Conservation (phyloP, 176 grass and related monocot species). For the Saccharum spontaneum region DNA sequence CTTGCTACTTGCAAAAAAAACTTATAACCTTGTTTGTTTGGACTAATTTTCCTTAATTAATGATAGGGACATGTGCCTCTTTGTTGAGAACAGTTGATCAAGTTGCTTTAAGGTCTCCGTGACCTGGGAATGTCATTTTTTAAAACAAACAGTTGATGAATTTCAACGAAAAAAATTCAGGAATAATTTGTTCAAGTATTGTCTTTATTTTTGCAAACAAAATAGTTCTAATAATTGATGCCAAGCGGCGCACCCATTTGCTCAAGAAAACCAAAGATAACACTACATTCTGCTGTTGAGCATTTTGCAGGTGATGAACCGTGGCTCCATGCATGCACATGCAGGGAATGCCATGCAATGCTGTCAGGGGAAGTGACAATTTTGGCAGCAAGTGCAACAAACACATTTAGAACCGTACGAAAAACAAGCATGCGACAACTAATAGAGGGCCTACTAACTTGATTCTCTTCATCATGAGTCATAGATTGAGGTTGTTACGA, state of each 20-base stretch:
- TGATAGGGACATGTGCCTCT: too few species aligned
- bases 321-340: not conserved
- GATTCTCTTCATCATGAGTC: conserved; percentile 25
- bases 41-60: not conserved
- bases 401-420: not conserved
- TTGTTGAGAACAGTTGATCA: not conserved
- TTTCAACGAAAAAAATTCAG: not conserved
- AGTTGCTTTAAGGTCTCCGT: not conserved
- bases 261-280: not conserved
- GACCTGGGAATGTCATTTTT: not conserved
- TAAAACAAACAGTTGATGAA: not conserved
- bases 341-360: not conserved
- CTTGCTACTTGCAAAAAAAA: not conserved
- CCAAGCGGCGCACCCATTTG: not conserved
- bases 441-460: not conserved
- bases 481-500: conserved; percentile 26
- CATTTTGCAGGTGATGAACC: not conserved
- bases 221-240: not conserved
- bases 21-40: not conserved
- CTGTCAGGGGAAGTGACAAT: not conserved
- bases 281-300: not conserved
- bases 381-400: conserved; percentile 9
- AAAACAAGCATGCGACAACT: not conserved
- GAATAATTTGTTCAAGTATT: not conserved
- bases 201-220: not conserved